Percentiles rank a stretch among this genome's conserved stretches.
Evolutionary conservation across 495 filamentous ascomycete genomes (phyloP).

Genomic region (Annulohypoxylon nitens): DNA sequence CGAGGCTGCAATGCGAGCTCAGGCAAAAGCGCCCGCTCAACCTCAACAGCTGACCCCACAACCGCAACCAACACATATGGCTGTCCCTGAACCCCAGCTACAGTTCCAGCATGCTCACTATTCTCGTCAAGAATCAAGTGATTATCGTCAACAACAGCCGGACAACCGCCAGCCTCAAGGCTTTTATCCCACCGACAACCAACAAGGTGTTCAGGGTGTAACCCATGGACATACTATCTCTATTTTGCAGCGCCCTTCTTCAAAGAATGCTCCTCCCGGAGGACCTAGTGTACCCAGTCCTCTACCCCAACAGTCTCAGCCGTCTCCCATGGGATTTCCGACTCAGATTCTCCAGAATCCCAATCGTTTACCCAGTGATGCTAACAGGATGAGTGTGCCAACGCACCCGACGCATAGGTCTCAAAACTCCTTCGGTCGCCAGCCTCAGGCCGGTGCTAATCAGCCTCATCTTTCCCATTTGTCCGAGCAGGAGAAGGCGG

Average conservation of each 20-base stretch:
- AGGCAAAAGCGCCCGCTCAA: conserved; percentile 62
- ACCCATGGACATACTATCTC: conserved; percentile 59
- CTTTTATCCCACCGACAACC: conserved; percentile 44
- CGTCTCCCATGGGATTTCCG: conserved; percentile 61
- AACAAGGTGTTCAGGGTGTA: conserved; percentile 40
- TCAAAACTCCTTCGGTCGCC: conserved; percentile 56
- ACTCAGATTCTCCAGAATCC: conserved; percentile 69
- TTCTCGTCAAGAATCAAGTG: conserved; percentile 42
- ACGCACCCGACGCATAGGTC: conserved; percentile 53
- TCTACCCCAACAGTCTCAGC: conserved; percentile 59
- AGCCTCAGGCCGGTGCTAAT: conserved; percentile 68
- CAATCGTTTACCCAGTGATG: conserved; percentile 59
- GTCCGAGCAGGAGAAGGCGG: conserved; percentile 80
- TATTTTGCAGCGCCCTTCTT: conserved; percentile 61
- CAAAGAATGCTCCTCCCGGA: conserved; percentile 52
- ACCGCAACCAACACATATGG: conserved; percentile 46
- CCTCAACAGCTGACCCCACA: conserved; percentile 47
- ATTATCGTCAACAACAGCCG: conserved; percentile 45
- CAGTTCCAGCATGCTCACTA: conserved; percentile 43
- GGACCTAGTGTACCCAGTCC: conserved; percentile 44
- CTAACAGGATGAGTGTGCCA: conserved; percentile 49
- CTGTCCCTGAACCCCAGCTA: conserved; percentile 49
- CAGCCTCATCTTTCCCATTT: conserved; percentile 81
- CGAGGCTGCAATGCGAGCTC: conserved; percentile 88
- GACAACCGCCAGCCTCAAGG: conserved; percentile 46